These are phyloP conservation scores for Psilocybe cubensis DNA, from an alignment of 768 basidiomycete genomes.

Conservation along the genomic window DNA sequence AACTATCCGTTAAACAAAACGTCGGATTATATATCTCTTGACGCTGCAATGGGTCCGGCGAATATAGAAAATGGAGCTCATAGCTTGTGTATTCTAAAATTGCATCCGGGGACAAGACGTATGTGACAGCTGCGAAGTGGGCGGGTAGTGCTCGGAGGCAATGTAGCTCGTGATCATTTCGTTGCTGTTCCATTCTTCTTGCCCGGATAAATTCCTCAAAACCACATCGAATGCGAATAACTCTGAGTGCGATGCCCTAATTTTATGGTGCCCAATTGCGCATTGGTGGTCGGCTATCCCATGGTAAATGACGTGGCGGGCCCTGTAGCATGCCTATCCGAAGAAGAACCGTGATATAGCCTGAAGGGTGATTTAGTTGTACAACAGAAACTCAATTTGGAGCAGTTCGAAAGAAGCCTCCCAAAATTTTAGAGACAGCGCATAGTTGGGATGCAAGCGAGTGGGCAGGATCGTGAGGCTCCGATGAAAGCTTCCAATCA, in stretches of 20 bases:
- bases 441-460: neutral
- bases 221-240: neutral
- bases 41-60: neutral
- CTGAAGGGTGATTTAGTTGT: constrained; percentile 18
- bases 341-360: constrained; percentile 32
- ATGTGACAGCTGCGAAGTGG: constrained; percentile 2
- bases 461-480: neutral
- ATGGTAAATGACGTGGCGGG: constrained; percentile 29
- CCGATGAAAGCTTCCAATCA: neutral
- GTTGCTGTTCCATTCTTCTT: constrained; percentile 3
- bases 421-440: constrained; percentile 1
- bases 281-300: constrained; percentile 9
- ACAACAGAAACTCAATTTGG: constrained; percentile 15
- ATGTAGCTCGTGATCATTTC: constrained; percentile 16
- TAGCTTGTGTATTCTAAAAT: constrained; percentile 1
- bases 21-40: constrained; percentile 18
- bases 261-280: constrained; percentile 5
- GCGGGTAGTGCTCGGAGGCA: constrained; percentile 26
- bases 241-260: neutral
- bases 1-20: constrained; percentile 15
- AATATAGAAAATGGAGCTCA: neutral
- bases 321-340: constrained; percentile 16
- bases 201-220: constrained; percentile 20
- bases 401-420: neutral
- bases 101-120: neutral